Evolutionary conservation across 495 filamentous ascomycete species (phyloP), one percentile per base, ranked within the genome.

Genomic region (Antarctomyces pellizariae): DNA sequence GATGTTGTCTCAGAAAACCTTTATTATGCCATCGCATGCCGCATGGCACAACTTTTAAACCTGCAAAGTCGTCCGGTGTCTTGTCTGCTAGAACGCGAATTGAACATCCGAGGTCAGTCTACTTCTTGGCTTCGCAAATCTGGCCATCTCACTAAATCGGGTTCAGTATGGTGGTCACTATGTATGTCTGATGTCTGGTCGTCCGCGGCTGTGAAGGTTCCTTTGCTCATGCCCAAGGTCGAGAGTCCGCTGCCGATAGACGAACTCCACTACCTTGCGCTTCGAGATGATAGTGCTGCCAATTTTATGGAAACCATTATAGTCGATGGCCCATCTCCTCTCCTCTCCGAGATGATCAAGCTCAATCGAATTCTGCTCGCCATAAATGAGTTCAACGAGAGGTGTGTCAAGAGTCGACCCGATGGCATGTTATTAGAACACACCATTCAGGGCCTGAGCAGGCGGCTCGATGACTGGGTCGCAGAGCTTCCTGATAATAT

Each of bases 101-200:
- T 38, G 15, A 39, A 37, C 28, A 16, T 47, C 19, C 30, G 49
- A 39, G 33, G 49, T 52, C 18, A 11, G 31, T 37, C 17, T 10
- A 7, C 16, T 18, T 7, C 7, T 18, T 3, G 6, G 16, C 7
- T 2, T 6, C n/a, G 4, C 1, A 16, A 3, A 15, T 10, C 5
- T 16, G 8, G 7, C 6, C 30, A 5, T 2, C 7, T 10, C 21
- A 17, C 13, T 17, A 8, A 16, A 9, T 4, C 7, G 5, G 7
- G 16, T 12, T 36, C 18, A 49, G 45, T 48, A 6, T 56, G 51
- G 49, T 53, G 48, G 48, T 36, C 48, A 3, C 32, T 56, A 1
- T 48, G 43, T 30, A 53, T 56, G 52, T 49, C 53, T 22, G 52
- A 56, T 34, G 38, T 46, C 7, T 56, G 52, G 52, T 44, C 43